Conservation (phyloP, 2,329 filamentous ascomycete species). For the Aspergillus sp. region DNA sequence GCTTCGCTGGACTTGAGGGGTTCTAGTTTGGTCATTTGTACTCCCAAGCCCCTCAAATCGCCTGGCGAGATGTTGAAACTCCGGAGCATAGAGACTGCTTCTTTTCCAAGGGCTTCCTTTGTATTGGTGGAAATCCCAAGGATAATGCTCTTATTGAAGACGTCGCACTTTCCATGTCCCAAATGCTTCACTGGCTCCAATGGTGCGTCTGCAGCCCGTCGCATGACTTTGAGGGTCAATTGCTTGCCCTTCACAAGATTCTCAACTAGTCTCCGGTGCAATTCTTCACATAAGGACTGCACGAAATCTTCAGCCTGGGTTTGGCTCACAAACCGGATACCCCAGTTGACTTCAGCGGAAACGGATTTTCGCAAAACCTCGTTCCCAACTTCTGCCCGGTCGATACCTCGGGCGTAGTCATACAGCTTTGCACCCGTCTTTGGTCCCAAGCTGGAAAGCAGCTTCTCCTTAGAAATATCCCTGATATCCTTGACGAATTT, state of each 20-base stretch:
- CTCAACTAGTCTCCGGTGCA: conserved; percentile 71
- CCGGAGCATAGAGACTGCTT: conserved; percentile 76
- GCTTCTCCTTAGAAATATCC: conserved; percentile 65
- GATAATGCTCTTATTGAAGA: conserved; percentile 77
- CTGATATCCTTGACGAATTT: conserved; percentile 78
- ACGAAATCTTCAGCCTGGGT: conserved; percentile 92
- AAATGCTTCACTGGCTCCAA: conserved; percentile 88
- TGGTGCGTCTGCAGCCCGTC: conserved; percentile 75
- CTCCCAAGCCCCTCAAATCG: conserved; percentile 83
- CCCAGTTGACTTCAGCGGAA: conserved; percentile 97
- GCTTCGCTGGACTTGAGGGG: conserved; percentile 55
- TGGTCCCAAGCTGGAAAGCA: conserved; percentile 69
- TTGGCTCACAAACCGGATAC: conserved; percentile 87
- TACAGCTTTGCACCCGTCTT: conserved; percentile 89
- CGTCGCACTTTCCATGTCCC: conserved; percentile 91
- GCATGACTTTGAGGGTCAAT: conserved; percentile 92
- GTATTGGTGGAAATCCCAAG: conserved; percentile 81
- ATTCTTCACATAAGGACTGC: conserved; percentile 72
- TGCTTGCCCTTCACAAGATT: conserved; percentile 82
- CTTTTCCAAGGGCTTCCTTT: conserved; percentile 63
- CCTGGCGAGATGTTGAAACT: conserved; percentile 80
- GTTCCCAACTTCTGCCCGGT: conserved; percentile 76
- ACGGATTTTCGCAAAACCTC: conserved; percentile 85
- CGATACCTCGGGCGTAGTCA: conserved; percentile 85
- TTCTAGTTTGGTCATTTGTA: conserved; percentile 91